Evolutionary conservation across 2,329 filamentous ascomycete species (phyloP), one percentile per base, ranked within the genome.

Genomic region (Blumeria graminis): DNA sequence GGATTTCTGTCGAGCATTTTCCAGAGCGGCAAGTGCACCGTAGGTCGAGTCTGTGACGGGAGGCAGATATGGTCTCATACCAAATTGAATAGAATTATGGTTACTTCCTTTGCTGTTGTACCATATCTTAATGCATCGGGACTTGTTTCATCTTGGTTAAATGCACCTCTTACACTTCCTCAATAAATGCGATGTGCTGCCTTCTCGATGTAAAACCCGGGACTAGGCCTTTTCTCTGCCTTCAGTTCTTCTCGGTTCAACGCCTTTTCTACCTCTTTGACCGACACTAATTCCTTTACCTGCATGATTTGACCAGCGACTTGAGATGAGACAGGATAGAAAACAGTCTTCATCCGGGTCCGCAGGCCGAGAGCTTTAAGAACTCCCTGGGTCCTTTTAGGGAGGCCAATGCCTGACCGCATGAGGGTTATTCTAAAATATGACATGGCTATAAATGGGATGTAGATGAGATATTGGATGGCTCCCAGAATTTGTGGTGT

Each of bases 341-440:
- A 86, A 64, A 86, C 82, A 51, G 80, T 85, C 35, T 72, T 74
- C 77, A 84, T 82, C 63, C 82, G 78, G 68, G 81, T 82, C 61
- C 77, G 78, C 48, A 86, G 74, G 46, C 82, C 82, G 57, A 86
- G 78, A 33, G 82, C 80, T 66, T 79, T 74, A 58, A 86, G 76
- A 32, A 84, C 80, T 60, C 80, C 81, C 65, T 74, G 73, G 51
- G 75, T 76, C 64, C 80, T 77, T 58, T 72, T 70, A 7, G 82
- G 81, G 51, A 86, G 75, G 60, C 82, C 82, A 65, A 86, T 86
- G 62, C 80, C 78, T 58, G 80, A 84, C 65, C 82, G 80, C 63
- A 83, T 72, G 59, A 86, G 76, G 55, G 81, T 85, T 67, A 86
- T 82, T 63, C 80, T 78, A 71, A 86, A 86, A 71, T 75, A 84